Evolutionary conservation across 768 basidiomycete species (phyloP).

Genomic region (Auriscalpium vulgare): DNA sequence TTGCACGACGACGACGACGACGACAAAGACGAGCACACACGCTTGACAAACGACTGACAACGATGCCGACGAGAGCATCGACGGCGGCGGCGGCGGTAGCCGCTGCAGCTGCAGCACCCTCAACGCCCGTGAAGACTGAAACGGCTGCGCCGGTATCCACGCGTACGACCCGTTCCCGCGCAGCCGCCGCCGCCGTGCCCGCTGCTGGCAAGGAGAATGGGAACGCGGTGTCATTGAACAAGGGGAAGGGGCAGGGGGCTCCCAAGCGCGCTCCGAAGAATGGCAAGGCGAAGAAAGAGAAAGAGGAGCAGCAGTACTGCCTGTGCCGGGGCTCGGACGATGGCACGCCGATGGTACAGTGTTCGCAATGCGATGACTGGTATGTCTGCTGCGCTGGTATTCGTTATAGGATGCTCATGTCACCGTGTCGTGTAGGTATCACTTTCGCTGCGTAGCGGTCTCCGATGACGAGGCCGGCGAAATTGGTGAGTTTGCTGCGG

Average conservation of each 20-base stretch:
- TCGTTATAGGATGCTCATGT: background rate
- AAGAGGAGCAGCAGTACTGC: constrained; percentile 34
- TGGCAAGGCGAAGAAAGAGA: constrained; percentile 9
- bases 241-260: constrained; percentile 7
- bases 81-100: too few species aligned
- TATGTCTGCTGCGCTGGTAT: constrained; percentile 22
- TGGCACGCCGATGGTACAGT: constrained; percentile 72
- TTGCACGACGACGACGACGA: too few species aligned
- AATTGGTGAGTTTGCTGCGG: constrained; percentile 50
- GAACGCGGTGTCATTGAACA: background rate
- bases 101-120: too few species aligned
- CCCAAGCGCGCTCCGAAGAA: constrained; percentile 9
- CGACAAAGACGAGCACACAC: too few species aligned
- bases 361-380: constrained; percentile 64
- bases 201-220: constrained; percentile 4
- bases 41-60: too few species aligned
- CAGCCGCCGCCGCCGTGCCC: background rate
- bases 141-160: background rate
- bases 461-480: constrained; percentile 56
- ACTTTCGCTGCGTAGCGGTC: constrained; percentile 64
- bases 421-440: constrained; percentile 45
- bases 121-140: too few species aligned
- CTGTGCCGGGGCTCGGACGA: constrained; percentile 60
- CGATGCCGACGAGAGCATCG: too few species aligned
- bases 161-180: constrained; percentile 12